Percentiles rank a stretch among this genome's conserved stretches.
phyloP scores from a whole-genome alignment of 148 eudicot genomes.

The Chenopodium album region DNA sequence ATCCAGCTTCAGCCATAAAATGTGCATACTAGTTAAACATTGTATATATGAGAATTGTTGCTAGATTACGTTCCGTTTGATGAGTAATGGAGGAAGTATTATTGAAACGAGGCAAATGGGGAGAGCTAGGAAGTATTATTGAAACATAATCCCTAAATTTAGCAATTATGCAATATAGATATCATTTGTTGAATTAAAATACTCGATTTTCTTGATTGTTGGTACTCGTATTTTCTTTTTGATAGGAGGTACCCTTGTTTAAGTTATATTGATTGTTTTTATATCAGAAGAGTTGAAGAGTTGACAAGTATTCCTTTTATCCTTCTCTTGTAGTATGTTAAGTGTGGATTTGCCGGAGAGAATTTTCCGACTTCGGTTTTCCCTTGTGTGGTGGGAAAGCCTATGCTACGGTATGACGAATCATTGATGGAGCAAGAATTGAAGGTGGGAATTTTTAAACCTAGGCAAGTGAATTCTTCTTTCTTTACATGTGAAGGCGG shows the following conservation, averaged over 20 bases:
- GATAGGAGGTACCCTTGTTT: not conserved
- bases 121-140: too few species aligned
- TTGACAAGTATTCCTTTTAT: not conserved
- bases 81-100: too few species aligned
- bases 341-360: constrained; percentile 98
- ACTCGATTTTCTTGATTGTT: not conserved
- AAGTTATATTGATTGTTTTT: not conserved
- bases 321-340: constrained; percentile 77
- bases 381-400: constrained; percentile 96
- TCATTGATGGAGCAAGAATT: constrained; percentile 93
- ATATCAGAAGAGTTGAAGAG: not conserved
- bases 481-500: constrained; percentile 19
- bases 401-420: constrained; percentile 92
- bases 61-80: too few species aligned
- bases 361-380: constrained; percentile 98
- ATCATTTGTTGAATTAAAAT: not conserved
- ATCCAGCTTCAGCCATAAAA: too few species aligned
- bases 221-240: not conserved
- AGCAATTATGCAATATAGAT: not conserved
- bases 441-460: constrained; percentile 49
- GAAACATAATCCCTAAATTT: too few species aligned
- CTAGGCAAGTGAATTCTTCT: constrained; percentile 35
- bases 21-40: too few species aligned
- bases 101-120: too few species aligned
- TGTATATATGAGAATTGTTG: too few species aligned